A percentile compares a stretch with the other conserved stretches of the same genome.
These are phyloP conservation scores for Letharia columbiana DNA, from an alignment of 495 filamentous ascomycete genomes.

Conservation along the genomic window DNA sequence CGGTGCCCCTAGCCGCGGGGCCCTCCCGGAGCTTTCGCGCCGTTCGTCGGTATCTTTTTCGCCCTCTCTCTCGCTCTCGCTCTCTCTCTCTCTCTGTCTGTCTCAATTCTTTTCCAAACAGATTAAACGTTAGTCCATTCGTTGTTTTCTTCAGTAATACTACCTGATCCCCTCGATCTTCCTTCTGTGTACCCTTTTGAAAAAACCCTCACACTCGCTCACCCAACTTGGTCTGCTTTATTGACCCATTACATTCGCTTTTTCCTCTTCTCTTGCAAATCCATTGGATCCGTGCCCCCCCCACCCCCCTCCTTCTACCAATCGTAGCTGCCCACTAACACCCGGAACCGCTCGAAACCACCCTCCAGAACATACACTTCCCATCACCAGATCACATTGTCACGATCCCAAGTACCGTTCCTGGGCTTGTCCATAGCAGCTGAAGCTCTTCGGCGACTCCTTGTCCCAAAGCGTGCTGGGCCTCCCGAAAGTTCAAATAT, in stretches of 20 bases:
- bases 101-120: neutral
- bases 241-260: slow-evolving; percentile 10
- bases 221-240: neutral
- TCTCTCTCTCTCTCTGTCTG: no score
- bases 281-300: neutral
- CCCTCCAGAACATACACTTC: neutral
- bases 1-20: slow-evolving; percentile 6
- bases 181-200: neutral
- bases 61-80: neutral
- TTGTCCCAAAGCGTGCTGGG: slow-evolving; percentile 1
- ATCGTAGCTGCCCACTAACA: slow-evolving; percentile 7
- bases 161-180: slow-evolving; percentile 1
- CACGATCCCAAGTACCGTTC: neutral
- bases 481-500: neutral
- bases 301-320: neutral
- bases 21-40: slow-evolving; percentile 10
- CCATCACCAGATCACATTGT: slow-evolving; percentile 3
- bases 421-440: slow-evolving; percentile 1
- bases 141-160: neutral
- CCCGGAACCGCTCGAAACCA: slow-evolving; percentile 12
- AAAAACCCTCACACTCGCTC: slow-evolving; percentile 12
- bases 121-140: slow-evolving; percentile 4
- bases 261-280: neutral
- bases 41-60: slow-evolving; percentile 5
- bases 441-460: neutral